Base-by-base conservation (phyloP, 148 eudicot genomes). In the Euryodendron excelsum region DNA sequence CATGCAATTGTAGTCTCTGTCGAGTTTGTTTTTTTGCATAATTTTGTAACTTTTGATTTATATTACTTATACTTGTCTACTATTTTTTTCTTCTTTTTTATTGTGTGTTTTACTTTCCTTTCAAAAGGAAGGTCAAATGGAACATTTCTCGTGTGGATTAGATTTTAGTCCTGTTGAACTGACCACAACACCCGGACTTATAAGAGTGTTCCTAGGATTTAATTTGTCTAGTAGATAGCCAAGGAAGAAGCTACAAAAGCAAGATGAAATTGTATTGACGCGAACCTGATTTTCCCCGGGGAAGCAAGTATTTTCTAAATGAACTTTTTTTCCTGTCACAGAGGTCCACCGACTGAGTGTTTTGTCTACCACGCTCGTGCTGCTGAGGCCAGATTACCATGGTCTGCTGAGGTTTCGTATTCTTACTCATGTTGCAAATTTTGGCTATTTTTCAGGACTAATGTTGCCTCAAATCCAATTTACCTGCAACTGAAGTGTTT, bases 341-440 rank as follows among this genome's bases (percentile, higher is more conserved):
- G 98, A 45, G 99, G 99, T 76, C 99, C 99, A 77, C 91, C 99
- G 48, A 93, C 99, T 2, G 98, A 96, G 88, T 93, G 99, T 82
- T 90, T 88, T 77, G n/a, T 96, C 75, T 88, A 89, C 79, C 99
- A 90, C 73, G 98, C 92, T 55, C 90, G 99, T 84, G 98, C 99
- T 36, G 80, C 84, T 78, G 88, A 96, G 87, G 85, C 87, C 77
- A 81, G 75, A 68, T 70, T 91, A 79, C 88, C 89, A 44, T 79
- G 82, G 81, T 74, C 83, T 45, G 48, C 80, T 56, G 77, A 85
- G 95, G 91, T 91, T 74, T 47, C 14, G 0, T 71, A 9, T 69
- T 58, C 69, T 11, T 65, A 21, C 69, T 44, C 70, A 37, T 61
- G 23, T 65, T 23, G 64, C 53, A 37, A 37, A 59, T 1, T 62